phyloP scores from a whole-genome alignment of 2,329 filamentous ascomycete species.

The Ophiostoma triangulosporum region DNA sequence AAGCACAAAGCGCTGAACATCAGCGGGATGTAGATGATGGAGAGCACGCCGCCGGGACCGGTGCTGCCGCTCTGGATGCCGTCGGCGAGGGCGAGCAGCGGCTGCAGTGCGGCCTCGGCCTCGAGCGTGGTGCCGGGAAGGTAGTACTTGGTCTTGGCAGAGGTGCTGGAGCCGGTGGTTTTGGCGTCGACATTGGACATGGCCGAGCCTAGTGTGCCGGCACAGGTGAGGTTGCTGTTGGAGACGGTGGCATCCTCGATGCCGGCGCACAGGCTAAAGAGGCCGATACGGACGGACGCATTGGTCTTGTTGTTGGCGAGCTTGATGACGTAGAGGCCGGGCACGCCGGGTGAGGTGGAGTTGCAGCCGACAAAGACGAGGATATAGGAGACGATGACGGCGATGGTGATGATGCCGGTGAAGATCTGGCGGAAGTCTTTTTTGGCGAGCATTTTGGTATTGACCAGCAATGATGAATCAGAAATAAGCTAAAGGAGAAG shows the following conservation, averaged over 20 bases:
- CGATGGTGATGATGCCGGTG: constrained; percentile 3
- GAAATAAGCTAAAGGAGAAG: background rate
- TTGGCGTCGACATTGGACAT: background rate
- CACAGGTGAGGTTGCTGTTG: constrained; percentile 10
- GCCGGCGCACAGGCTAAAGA: constrained; percentile 14
- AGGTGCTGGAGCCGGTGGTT: background rate
- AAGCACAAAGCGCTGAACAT: constrained; percentile 11
- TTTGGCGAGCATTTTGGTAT: constrained; percentile 2
- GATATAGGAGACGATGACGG: constrained; percentile 9
- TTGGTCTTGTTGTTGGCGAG: constrained; percentile 12
- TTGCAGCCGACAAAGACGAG: constrained; percentile 15
- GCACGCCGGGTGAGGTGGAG: constrained; percentile 15
- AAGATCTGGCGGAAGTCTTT: constrained; percentile 5
- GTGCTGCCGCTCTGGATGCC: constrained; percentile 11
- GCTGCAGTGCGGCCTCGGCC: constrained; percentile 8
- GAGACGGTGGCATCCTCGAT: background rate
- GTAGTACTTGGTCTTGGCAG: constrained; percentile 3
- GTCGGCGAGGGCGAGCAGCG: constrained; percentile 9
- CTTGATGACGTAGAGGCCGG: constrained; percentile 14
- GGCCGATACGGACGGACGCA: constrained; percentile 14
- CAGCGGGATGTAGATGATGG: constrained; percentile 11
- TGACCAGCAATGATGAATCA: background rate
- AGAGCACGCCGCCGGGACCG: constrained; percentile 9
- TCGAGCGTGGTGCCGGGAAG: constrained; percentile 10
- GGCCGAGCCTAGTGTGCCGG: constrained; percentile 8